phyloP scores from a whole-genome alignment of 345 rosid genomes.

The Xanthoceras sorbifolium region DNA sequence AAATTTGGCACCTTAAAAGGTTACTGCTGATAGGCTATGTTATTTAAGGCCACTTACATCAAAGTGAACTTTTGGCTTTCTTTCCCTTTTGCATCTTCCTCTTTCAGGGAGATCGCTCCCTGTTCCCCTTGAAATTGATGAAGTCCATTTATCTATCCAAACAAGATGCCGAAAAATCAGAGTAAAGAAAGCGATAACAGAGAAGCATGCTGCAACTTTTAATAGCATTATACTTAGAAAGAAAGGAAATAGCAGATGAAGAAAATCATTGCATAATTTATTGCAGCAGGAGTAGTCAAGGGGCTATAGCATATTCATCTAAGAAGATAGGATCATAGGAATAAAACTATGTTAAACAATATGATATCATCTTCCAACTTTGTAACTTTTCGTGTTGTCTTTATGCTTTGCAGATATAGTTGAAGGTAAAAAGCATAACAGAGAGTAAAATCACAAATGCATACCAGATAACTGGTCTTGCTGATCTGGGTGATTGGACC shows the following conservation, averaged over 20 bases:
- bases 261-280: neutral
- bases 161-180: constrained; percentile 1
- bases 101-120: constrained; percentile 17
- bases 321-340: neutral
- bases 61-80: constrained; percentile 24
- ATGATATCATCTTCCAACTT: neutral
- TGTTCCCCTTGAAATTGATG: constrained; percentile 25
- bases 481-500: constrained; percentile 8
- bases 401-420: neutral
- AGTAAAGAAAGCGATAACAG: neutral
- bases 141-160: constrained; percentile 26
- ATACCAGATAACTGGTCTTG: constrained; percentile 24
- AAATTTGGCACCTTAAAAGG: neutral
- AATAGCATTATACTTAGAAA: neutral
- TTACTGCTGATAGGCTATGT: neutral
- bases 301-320: neutral
- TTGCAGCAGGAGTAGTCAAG: neutral
- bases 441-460: neutral
- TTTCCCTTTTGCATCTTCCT: constrained; percentile 31
- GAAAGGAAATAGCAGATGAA: neutral
- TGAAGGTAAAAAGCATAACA: neutral
- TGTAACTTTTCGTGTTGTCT: neutral
- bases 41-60: constrained; percentile 22
- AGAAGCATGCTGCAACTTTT: neutral
- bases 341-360: neutral